Percentiles rank a stretch among this genome's conserved stretches.
Conservation (phyloP, 257 asterid genomes). For the Nicotiana knightiana region DNA sequence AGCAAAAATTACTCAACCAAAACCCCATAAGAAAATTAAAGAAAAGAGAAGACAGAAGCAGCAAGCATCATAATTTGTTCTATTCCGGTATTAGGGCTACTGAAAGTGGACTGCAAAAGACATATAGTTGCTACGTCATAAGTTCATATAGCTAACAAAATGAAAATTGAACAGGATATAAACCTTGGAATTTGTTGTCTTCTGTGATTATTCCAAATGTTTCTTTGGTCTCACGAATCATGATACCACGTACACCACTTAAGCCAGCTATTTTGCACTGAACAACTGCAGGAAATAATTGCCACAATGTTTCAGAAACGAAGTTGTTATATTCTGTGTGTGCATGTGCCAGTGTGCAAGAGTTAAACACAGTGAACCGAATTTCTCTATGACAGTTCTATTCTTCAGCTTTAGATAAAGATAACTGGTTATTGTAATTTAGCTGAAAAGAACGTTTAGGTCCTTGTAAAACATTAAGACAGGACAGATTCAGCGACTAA, state of each 20-base stretch:
- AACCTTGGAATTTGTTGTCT: slow-evolving; percentile 81
- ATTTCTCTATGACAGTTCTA: not conserved
- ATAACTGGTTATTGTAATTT: not conserved
- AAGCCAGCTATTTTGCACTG: slow-evolving; percentile 46
- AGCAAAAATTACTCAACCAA: not conserved
- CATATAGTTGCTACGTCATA: not conserved
- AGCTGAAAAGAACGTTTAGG: not conserved
- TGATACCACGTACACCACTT: slow-evolving; percentile 64
- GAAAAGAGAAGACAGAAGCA: not conserved
- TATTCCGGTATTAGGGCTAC: not conserved
- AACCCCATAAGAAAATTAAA: not conserved
- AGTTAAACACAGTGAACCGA: not conserved
- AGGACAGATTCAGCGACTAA: not conserved
- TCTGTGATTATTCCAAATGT: slow-evolving; percentile 76
- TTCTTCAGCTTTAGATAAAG: not conserved
- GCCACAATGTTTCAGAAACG: not conserved
- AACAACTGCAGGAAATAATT: slow-evolving; percentile 46
- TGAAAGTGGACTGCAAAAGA: not conserved
- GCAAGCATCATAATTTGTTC: not conserved
- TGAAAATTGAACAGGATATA: not conserved
- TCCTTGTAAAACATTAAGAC: not conserved
- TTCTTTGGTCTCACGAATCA: slow-evolving; percentile 81
- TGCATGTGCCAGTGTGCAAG: not conserved
- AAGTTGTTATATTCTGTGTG: not conserved
- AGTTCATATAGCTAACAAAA: not conserved